phyloP scores from a whole-genome alignment of 305 asterid species.

The Fraxinus latifolia region DNA sequence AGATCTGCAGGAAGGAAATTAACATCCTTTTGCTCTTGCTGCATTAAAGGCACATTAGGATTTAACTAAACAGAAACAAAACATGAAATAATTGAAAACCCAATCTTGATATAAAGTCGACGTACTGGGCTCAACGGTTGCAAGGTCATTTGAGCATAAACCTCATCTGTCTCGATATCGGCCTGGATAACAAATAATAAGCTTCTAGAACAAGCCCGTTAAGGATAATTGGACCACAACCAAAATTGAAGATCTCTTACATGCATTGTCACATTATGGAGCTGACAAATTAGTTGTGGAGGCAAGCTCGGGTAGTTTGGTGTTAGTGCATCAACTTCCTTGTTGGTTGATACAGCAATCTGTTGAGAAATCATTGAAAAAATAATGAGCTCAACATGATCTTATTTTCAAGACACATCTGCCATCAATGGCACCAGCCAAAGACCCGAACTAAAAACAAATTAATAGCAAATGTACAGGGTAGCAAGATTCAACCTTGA shows the following conservation, averaged over 20 bases:
- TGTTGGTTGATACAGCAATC: conserved; percentile 68
- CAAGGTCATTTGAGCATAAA: conserved; percentile 70
- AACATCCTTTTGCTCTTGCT: conserved; percentile 78
- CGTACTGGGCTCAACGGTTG: conserved; percentile 58
- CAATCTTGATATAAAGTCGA: conserved; percentile 4
- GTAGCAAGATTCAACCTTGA: neutral
- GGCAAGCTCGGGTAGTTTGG: conserved; percentile 63
- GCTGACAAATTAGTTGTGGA: conserved; percentile 70
- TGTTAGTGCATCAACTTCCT: conserved; percentile 58
- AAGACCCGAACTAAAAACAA: neutral
- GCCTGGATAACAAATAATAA: conserved; percentile 41
- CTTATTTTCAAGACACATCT: neutral
- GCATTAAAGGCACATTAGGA: conserved; percentile 14
- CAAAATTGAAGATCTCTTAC: conserved; percentile 30
- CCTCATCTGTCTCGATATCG: conserved; percentile 66
- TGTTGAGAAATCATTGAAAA: conserved; percentile 18
- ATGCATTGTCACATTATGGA: conserved; percentile 63
- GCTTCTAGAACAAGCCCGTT: conserved; percentile 8
- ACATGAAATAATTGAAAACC: neutral
- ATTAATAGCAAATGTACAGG: neutral
- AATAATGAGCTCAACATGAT: neutral
- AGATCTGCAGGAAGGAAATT: conserved; percentile 67
- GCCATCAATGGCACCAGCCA: neutral
- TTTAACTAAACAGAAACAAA: neutral
- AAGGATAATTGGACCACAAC: conserved; percentile 13